Percentiles rank a stretch among this genome's conserved stretches.
Conservation (phyloP, 495 filamentous ascomycete species). For the Schizothecium vesticola region DNA sequence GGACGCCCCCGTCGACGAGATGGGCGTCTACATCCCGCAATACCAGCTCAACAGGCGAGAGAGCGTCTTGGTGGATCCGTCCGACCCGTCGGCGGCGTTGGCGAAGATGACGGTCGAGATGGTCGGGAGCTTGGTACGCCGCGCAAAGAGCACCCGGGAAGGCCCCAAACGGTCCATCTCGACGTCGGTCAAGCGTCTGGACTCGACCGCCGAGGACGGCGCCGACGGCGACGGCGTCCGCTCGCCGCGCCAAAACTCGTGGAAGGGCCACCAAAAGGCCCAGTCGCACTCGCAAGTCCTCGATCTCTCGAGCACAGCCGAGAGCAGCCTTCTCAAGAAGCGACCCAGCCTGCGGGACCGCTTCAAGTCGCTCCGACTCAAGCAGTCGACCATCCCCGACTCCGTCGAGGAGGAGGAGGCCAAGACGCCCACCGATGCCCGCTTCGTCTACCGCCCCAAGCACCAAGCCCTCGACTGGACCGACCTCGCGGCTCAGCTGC, state of each 20-base stretch:
- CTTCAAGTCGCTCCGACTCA: background rate
- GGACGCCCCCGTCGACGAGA: background rate
- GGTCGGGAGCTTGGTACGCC: slow-evolving; percentile 2
- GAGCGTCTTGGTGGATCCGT: background rate
- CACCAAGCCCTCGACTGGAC: background rate
- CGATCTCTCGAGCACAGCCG: background rate
- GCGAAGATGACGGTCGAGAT: background rate
- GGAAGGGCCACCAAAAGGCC: background rate
- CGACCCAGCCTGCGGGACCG: background rate
- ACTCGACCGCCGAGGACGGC: background rate
- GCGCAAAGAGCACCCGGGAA: slow-evolving; percentile 4
- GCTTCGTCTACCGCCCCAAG: background rate
- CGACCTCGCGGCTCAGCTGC: background rate
- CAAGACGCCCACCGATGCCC: slow-evolving; percentile 1
- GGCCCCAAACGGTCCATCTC: background rate
- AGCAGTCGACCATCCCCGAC: background rate
- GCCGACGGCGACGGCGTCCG: background rate
- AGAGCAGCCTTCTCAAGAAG: background rate
- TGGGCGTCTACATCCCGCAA: background rate
- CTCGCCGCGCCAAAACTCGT: background rate
- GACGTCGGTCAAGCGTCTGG: background rate
- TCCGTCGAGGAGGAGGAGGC: background rate
- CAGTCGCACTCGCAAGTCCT: background rate
- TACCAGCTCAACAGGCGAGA: background rate
- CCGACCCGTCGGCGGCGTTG: slow-evolving; percentile 1